Evolutionary conservation across 106 monocot genomes (phyloP).

Genomic region (Xerophyta viscosa): DNA sequence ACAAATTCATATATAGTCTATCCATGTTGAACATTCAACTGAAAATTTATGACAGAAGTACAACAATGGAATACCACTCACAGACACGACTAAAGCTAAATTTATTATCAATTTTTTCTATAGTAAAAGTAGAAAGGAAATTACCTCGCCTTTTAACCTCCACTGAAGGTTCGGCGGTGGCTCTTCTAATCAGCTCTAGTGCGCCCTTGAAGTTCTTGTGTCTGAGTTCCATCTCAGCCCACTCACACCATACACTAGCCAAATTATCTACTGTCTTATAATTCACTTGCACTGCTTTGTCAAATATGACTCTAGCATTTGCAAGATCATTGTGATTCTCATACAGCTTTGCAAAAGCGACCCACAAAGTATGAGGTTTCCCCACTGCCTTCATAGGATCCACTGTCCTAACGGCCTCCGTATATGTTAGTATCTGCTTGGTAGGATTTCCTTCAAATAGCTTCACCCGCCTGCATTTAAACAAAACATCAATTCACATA

Average conservation of each 20-base stretch:
- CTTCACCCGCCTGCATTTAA: constrained; percentile 66
- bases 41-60: too few relatives aligned
- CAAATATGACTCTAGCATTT: constrained; percentile 86
- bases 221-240: constrained; percentile 97
- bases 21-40: too few relatives aligned
- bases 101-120: too few relatives aligned
- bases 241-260: constrained; percentile 95
- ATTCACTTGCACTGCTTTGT: constrained; percentile 84
- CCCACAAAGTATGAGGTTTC: constrained; percentile 95
- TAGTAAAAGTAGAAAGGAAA: too few relatives aligned
- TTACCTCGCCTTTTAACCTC: constrained; percentile 94
- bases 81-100: too few relatives aligned
- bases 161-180: constrained; percentile 87
- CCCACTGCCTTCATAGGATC: constrained; percentile 95
- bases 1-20: too few relatives aligned
- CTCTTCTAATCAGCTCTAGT: constrained; percentile 67
- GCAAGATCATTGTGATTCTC: constrained; percentile 84
- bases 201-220: constrained; percentile 85
- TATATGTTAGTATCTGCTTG: constrained; percentile 76
- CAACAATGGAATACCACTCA: too few relatives aligned
- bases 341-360: constrained; percentile 82
- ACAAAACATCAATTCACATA: too few relatives aligned
- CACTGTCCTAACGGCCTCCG: constrained; percentile 91
- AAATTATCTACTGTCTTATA: constrained; percentile 84
- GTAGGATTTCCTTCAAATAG: constrained; percentile 87